Evolutionary conservation across 108 stramenopile genomes (phyloP).

Genomic region (Nitzschia sp.): DNA sequence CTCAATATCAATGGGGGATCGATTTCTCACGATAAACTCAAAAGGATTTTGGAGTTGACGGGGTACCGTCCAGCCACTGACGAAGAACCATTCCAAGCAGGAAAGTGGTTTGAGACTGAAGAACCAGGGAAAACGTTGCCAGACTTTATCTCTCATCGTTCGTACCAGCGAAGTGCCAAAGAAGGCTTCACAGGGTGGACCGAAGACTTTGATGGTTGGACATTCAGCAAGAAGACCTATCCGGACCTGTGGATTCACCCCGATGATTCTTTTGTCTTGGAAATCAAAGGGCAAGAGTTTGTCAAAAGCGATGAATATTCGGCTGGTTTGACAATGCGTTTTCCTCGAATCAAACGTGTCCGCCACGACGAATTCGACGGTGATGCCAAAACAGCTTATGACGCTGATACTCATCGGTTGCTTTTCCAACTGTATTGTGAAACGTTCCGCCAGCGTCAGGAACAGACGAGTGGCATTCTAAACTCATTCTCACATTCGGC

Average conservation of each 20-base stretch:
- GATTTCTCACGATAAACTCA: constrained; percentile 25
- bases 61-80: constrained; percentile 49
- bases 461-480: constrained; percentile 10
- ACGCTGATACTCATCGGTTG: constrained; percentile 43
- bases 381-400: constrained; percentile 47
- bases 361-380: constrained; percentile 52
- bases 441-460: constrained; percentile 29
- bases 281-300: constrained; percentile 75
- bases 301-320: constrained; percentile 42
- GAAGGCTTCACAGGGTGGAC: constrained; percentile 70
- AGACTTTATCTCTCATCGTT: constrained; percentile 64
- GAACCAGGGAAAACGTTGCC: constrained; percentile 46
- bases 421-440: constrained; percentile 50
- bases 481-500: constrained; percentile 3
- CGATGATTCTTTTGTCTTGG: constrained; percentile 75
- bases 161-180: constrained; percentile 50
- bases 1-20: constrained; percentile 58
- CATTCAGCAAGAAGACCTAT: constrained; percentile 41
- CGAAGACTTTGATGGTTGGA: constrained; percentile 72
- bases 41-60: constrained; percentile 43
- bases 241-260: constrained; percentile 78
- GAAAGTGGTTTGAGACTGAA: constrained; percentile 62
- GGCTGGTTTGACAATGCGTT: constrained; percentile 73
- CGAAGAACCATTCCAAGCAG: constrained; percentile 41
- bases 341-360: constrained; percentile 69